Evolutionary conservation across 768 basidiomycete species (phyloP).

Genomic region (Lactarius deliciosus): DNA sequence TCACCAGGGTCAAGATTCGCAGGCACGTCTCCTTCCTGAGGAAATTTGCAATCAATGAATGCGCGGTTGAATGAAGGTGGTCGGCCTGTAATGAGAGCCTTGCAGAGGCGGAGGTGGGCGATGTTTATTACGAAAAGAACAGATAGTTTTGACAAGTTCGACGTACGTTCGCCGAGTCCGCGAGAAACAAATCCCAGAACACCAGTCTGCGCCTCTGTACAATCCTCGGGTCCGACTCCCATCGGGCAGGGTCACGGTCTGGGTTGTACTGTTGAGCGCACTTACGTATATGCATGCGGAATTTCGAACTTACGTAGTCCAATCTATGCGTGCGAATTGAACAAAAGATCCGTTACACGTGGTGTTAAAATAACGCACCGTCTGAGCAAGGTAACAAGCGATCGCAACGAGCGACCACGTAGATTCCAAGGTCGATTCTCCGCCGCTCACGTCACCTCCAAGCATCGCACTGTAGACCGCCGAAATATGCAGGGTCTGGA

Average conservation of each 20-base stretch:
- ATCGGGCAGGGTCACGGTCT: too few relatives aligned
- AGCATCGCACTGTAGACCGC: conserved; percentile 72
- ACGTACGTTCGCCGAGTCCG: conserved; percentile 62
- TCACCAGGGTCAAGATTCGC: conserved; percentile 33
- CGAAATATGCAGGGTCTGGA: conserved; percentile 66
- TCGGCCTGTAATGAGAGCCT: conserved; percentile 70
- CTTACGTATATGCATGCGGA: too few relatives aligned
- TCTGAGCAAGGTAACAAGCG: conserved; percentile 64
- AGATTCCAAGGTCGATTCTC: conserved; percentile 70
- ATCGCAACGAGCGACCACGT: conserved; percentile 68
- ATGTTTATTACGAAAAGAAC: too few relatives aligned
- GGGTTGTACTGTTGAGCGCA: too few relatives aligned
- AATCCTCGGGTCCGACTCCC: too few relatives aligned
- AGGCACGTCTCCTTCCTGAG: conserved; percentile 40
- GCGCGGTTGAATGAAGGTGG: conserved; percentile 66
- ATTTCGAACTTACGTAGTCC: too few relatives aligned
- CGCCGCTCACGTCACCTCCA: conserved; percentile 52
- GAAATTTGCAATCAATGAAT: conserved; percentile 67
- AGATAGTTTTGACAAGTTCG: not conserved
- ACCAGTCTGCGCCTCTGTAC: too few relatives aligned
- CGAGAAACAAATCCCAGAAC: conserved; percentile 34
- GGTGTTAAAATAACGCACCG: conserved; percentile 43
- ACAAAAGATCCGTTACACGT: not conserved
- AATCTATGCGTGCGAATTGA: not conserved
- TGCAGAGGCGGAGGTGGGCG: not conserved